A percentile compares a stretch with the other conserved stretches of the same genome.
Conservation (phyloP, 805 yeast species). For the Kluyveromyces dobzhanskii region DNA sequence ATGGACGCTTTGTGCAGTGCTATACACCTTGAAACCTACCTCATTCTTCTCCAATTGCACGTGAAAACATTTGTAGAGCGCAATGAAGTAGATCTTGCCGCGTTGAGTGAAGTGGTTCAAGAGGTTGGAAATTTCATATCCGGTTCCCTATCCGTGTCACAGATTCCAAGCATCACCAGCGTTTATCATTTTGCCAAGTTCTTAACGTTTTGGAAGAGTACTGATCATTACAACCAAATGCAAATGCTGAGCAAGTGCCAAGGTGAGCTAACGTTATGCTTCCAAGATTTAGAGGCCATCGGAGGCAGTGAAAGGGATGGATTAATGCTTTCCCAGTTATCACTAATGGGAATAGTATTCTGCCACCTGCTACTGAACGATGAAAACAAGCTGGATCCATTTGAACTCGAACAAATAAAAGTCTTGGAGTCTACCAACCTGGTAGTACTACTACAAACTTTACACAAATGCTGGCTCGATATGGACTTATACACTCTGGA, state of each 20-base stretch:
- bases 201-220: neutral
- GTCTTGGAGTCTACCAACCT: constrained; percentile 11
- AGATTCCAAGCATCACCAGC: constrained; percentile 1
- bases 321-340: constrained; percentile 13
- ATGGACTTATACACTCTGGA: constrained; percentile 12
- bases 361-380: constrained; percentile 16
- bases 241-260: constrained; percentile 1
- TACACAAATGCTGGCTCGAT: constrained; percentile 12
- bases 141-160: constrained; percentile 1
- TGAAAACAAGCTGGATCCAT: constrained; percentile 19
- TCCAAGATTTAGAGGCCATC: constrained; percentile 3
- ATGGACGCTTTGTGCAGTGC: neutral
- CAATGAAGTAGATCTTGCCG: neutral
- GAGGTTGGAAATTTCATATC: neutral
- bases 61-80: neutral
- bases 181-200: constrained; percentile 3
- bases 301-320: constrained; percentile 10
- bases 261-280: neutral
- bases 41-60: constrained; percentile 2
- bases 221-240: neutral
- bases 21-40: constrained; percentile 2
- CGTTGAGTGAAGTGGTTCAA: neutral
- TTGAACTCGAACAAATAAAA: constrained; percentile 24
- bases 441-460: constrained; percentile 8
- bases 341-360: constrained; percentile 19